Evolutionary conservation across 345 rosid species (phyloP).

Genomic region (Geranium rotundifolium): DNA sequence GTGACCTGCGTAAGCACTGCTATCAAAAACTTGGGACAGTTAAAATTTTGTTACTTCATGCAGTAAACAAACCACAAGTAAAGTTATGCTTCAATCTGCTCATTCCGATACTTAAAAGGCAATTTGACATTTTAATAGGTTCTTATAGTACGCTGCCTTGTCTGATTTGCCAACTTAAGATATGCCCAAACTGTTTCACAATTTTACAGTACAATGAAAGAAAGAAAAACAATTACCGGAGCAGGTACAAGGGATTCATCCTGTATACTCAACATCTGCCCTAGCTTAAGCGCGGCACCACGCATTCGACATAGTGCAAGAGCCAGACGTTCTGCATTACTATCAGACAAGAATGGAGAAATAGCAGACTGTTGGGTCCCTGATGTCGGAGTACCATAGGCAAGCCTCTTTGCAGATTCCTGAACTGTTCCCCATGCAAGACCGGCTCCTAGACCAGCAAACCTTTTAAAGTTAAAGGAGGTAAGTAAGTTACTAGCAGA

Average conservation of each 20-base stretch:
- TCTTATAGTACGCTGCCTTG: not conserved
- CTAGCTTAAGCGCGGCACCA: constrained; percentile 94
- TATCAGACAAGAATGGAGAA: constrained; percentile 66
- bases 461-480: constrained; percentile 47
- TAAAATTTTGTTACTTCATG: not conserved
- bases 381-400: constrained; percentile 48
- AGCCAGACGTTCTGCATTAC: constrained; percentile 91
- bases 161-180: not conserved
- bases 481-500: constrained; percentile 11
- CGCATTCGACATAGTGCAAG: constrained; percentile 91
- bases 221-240: constrained; percentile 36
- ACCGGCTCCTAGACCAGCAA: constrained; percentile 96
- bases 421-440: constrained; percentile 93
- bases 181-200: not conserved
- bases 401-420: constrained; percentile 80
- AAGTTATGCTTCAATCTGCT: not conserved
- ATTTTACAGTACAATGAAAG: not conserved
- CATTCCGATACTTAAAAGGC: not conserved
- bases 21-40: no score
- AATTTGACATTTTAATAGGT: not conserved
- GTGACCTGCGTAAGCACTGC: not conserved
- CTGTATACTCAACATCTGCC: constrained; percentile 97
- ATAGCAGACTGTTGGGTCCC: constrained; percentile 48
- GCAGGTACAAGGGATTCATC: constrained; percentile 98
- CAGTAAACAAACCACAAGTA: not conserved